A percentile compares a stretch with the other conserved stretches of the same genome.
These are phyloP conservation scores for Candida easanensis DNA, from an alignment of 805 yeast species.

Conservation along the genomic window DNA sequence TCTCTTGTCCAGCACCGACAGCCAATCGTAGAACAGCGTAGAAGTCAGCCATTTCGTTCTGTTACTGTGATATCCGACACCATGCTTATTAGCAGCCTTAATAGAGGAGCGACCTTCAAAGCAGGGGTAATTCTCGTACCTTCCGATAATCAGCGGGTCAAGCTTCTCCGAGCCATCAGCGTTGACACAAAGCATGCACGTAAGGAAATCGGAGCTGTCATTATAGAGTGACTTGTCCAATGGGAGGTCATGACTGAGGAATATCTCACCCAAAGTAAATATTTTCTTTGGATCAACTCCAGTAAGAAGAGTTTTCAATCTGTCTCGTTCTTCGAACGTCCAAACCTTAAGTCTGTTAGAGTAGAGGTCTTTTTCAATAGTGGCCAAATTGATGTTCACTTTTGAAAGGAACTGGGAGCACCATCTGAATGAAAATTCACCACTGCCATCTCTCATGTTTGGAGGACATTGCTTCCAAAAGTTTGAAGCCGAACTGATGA, in stretches of 20 bases:
- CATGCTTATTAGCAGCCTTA: slow-evolving; percentile 49
- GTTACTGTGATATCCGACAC: slow-evolving; percentile 55
- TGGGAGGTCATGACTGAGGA: slow-evolving; percentile 56
- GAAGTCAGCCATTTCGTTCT: slow-evolving; percentile 63
- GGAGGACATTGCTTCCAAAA: slow-evolving; percentile 61
- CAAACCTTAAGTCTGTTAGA: slow-evolving; percentile 52
- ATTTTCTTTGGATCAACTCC: slow-evolving; percentile 50
- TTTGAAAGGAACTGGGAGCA: slow-evolving; percentile 41
- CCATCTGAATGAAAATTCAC: slow-evolving; percentile 66
- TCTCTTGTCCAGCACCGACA: slow-evolving; percentile 57
- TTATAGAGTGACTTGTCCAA: slow-evolving; percentile 52
- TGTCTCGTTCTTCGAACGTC: slow-evolving; percentile 55
- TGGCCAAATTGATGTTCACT: slow-evolving; percentile 50
- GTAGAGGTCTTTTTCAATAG: slow-evolving; percentile 40
- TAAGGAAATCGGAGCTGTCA: slow-evolving; percentile 40
- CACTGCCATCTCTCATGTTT: slow-evolving; percentile 56
- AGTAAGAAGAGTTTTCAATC: slow-evolving; percentile 42
- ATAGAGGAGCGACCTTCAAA: slow-evolving; percentile 37
- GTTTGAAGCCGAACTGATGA: slow-evolving; percentile 60
- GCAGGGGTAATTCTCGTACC: slow-evolving; percentile 45
- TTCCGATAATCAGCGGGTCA: slow-evolving; percentile 59
- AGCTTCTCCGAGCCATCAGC: slow-evolving; percentile 62
- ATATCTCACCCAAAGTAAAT: slow-evolving; percentile 60
- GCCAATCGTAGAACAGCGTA: slow-evolving; percentile 59
- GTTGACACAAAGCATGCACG: slow-evolving; percentile 62